Percentiles rank a stretch among this genome's conserved stretches.
Evolutionary conservation across 768 basidiomycete species (phyloP).

Genomic region (Rhodotorula babjevae): DNA sequence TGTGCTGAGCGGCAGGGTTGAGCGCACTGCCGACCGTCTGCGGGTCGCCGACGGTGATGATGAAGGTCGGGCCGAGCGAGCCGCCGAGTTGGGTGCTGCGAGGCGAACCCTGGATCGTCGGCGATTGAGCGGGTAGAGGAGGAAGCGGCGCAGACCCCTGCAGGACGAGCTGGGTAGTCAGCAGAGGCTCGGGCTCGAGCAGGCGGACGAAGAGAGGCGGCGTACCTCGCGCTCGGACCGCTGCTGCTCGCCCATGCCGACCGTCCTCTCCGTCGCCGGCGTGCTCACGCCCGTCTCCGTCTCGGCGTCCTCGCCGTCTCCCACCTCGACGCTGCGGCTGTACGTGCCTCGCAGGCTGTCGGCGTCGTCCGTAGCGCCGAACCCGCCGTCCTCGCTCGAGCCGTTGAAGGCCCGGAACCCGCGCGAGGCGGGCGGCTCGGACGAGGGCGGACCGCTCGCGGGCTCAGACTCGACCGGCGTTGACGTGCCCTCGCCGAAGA

Average conservation of each 20-base stretch:
- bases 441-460: background rate
- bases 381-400: conserved; percentile 26
- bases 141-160: conserved; percentile 25
- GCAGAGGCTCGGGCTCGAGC: background rate
- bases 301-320: conserved; percentile 18
- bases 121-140: background rate
- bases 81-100: conserved; percentile 25
- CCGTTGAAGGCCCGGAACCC: conserved; percentile 33
- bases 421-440: background rate
- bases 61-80: conserved; percentile 52
- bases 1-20: conserved; percentile 62
- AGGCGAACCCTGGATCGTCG: conserved; percentile 19
- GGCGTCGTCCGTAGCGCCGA: conserved; percentile 25
- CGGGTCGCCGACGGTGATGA: conserved; percentile 90
- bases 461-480: background rate
- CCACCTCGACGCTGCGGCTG: conserved; percentile 20
- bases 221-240: conserved; percentile 15
- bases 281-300: conserved; percentile 8
- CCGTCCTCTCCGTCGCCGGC: background rate
- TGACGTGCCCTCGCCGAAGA: conserved; percentile 12
- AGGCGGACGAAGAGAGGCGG: background rate
- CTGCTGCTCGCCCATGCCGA: background rate
- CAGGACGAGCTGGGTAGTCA: too few species aligned
- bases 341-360: conserved; percentile 37
- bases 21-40: conserved; percentile 96